Evolutionary conservation across 2,329 filamentous ascomycete species (phyloP), one percentile per base, ranked within the genome.

Genomic region (Graphilbum ipis-grandicollis): DNA sequence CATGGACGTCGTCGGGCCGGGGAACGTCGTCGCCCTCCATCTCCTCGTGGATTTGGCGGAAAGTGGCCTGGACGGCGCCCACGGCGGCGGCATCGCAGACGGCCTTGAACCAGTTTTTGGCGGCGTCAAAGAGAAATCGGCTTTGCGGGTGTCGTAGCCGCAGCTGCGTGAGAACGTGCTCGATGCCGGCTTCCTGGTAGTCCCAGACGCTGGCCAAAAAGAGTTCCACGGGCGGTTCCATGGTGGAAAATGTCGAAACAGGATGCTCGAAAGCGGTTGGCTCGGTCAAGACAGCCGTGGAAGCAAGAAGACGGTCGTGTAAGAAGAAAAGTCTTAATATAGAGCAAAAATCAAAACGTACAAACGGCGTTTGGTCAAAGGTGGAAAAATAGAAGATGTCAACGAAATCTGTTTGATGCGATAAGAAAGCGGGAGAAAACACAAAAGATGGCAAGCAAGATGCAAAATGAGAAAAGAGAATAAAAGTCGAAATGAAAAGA

Each of bases 141-240:
- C 39, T 43, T 9, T 39, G 14, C 2, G 45, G 41, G 43, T 53
- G 29, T 12, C 40, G 21, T 5, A 17, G 22, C 12, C 39, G 34
- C 14, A 55, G 35, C 1, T 32, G 32, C 1, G 43, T 30, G 10
- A 53, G 39, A 2, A 54, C 34, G 18, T 40, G 39, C 7, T 43
- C 35, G 22, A 49, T 36, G 13, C 44, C 47, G 6, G 39, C 43
- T 5, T 43, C 40, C 7, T 39, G 44, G 40, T 48, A 54, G 2
- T 39, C 26, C 50, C 51, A 54, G 25, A 52, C 31, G 21, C 44
- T 47, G 7, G 43, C 19, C 9, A 53, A 28, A 33, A 48, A 51
- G 34, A 53, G 46, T 36, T 52, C 47, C 17, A 36, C 34, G 3
- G 26, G 26, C 5, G 26, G 6, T n/a, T 28, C 26, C 26, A 28